phyloP scores from a whole-genome alignment of 2,329 filamentous ascomycete species.

The Aureobasidium lini region DNA sequence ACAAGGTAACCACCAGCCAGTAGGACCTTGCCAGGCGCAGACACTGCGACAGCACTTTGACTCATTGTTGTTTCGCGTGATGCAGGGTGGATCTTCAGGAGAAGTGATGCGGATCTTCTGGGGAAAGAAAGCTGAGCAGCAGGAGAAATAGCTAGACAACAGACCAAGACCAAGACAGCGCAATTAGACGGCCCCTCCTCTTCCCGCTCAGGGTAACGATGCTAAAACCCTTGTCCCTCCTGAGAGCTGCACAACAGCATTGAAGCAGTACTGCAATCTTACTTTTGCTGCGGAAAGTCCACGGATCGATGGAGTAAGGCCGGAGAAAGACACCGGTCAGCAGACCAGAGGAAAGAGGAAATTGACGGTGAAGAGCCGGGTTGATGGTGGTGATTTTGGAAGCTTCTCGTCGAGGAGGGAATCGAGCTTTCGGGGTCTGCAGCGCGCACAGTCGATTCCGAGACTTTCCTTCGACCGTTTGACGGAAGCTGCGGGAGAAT shows the following conservation, averaged over 20 bases:
- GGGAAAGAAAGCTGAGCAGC: background rate
- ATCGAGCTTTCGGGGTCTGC: background rate
- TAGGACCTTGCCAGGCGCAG: conserved; percentile 92
- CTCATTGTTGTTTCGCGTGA: conserved; percentile 14
- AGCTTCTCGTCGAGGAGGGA: conserved; percentile 5
- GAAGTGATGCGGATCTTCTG: conserved; percentile 8
- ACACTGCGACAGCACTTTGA: conserved; percentile 45
- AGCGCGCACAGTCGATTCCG: background rate
- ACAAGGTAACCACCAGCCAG: conserved; percentile 93
- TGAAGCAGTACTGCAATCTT: background rate
- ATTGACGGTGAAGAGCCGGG: conserved; percentile 9
- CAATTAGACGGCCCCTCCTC: background rate
- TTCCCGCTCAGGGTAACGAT: conserved; percentile 5
- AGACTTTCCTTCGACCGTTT: conserved; percentile 8
- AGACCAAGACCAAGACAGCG: conserved; percentile 1
- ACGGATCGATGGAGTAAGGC: background rate
- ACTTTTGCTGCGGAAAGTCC: conserved; percentile 1
- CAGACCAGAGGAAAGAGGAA: conserved; percentile 4
- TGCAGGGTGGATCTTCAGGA: conserved; percentile 4
- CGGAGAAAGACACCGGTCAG: conserved; percentile 1
- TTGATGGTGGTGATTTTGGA: conserved; percentile 6
- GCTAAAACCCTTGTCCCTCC: conserved; percentile 4
- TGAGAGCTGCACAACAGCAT: conserved; percentile 3
- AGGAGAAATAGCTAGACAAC: background rate
- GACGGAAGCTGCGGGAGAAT: conserved; percentile 6